These are phyloP conservation scores for Trametes versicolor DNA, from an alignment of 1,284 basidiomycete genomes.

Conservation along the genomic window DNA sequence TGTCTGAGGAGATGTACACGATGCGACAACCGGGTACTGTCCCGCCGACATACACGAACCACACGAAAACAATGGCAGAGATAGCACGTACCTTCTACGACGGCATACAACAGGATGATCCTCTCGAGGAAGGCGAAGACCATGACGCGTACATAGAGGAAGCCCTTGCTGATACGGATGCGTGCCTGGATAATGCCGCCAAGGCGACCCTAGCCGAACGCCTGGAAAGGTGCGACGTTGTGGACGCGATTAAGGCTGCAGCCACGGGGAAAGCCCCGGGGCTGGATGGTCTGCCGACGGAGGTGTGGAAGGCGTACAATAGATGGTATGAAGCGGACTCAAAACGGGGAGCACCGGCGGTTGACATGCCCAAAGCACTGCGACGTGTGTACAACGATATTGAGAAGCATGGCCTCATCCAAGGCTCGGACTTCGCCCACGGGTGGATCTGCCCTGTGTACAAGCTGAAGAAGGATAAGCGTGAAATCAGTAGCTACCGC, in stretches of 20 bases:
- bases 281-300: conserved; percentile 30
- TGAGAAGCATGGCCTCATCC: conserved; percentile 20
- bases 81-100: background rate
- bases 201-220: background rate
- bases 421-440: conserved; percentile 32
- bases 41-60: conserved; percentile 1
- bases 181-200: background rate
- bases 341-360: background rate
- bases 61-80: background rate
- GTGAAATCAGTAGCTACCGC: conserved; percentile 42
- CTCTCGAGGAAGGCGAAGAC: background rate
- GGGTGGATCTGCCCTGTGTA: conserved; percentile 47
- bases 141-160: background rate
- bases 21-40: background rate
- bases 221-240: background rate
- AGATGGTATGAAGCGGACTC: background rate
- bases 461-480: conserved; percentile 6
- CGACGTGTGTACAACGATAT: conserved; percentile 36
- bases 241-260: background rate
- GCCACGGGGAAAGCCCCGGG: conserved; percentile 23
- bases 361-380: conserved; percentile 26
- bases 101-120: background rate
- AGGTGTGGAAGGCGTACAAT: conserved; percentile 31
- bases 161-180: background rate
- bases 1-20: background rate